phyloP scores from a whole-genome alignment of 352 stramenopile species.

The Pythium phragmiticola region DNA sequence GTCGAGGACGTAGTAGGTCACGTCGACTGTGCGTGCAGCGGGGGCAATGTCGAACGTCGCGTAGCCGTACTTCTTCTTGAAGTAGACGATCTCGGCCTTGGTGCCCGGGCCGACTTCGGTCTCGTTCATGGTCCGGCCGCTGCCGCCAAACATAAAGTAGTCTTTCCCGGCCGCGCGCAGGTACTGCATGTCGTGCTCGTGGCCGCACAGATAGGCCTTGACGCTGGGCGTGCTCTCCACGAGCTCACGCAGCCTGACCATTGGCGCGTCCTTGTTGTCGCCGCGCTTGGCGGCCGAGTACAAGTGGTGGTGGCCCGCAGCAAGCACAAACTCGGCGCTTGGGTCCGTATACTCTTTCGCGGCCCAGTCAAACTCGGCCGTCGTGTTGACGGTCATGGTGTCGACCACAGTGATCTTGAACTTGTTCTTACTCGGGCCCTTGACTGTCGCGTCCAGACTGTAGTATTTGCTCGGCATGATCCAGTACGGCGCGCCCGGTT shows the following conservation, averaged over 20 bases:
- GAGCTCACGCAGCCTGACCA: slow-evolving; percentile 29
- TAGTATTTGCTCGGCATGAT: slow-evolving; percentile 43
- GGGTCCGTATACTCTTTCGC: slow-evolving; percentile 27
- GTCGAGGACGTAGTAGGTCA: slow-evolving; percentile 41
- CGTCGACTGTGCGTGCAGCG: slow-evolving; percentile 24
- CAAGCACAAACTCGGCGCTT: slow-evolving; percentile 28
- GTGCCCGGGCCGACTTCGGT: slow-evolving; percentile 29
- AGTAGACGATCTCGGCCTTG: slow-evolving; percentile 33
- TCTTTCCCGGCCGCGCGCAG: slow-evolving; percentile 29
- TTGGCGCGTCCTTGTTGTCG: slow-evolving; percentile 32
- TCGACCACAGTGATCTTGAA: slow-evolving; percentile 39
- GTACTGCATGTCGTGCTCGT: slow-evolving; percentile 49
- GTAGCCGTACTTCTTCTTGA: slow-evolving; percentile 37
- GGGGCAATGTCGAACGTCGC: slow-evolving; percentile 35
- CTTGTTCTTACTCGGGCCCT: slow-evolving; percentile 20
- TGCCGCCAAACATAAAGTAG: slow-evolving; percentile 42
- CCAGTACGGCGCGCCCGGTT: slow-evolving; percentile 35
- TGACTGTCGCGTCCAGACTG: slow-evolving; percentile 29
- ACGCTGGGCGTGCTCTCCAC: slow-evolving; percentile 29
- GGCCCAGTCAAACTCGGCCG: slow-evolving; percentile 29
- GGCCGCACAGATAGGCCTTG: slow-evolving; percentile 39
- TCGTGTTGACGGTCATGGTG: slow-evolving; percentile 31
- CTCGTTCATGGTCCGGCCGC: slow-evolving; percentile 34
- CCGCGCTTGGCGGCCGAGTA: slow-evolving; percentile 32
- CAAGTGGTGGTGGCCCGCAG: slow-evolving; percentile 35